These are phyloP conservation scores for Starmerella vaccinii DNA, from an alignment of 805 yeast species.

Conservation along the genomic window DNA sequence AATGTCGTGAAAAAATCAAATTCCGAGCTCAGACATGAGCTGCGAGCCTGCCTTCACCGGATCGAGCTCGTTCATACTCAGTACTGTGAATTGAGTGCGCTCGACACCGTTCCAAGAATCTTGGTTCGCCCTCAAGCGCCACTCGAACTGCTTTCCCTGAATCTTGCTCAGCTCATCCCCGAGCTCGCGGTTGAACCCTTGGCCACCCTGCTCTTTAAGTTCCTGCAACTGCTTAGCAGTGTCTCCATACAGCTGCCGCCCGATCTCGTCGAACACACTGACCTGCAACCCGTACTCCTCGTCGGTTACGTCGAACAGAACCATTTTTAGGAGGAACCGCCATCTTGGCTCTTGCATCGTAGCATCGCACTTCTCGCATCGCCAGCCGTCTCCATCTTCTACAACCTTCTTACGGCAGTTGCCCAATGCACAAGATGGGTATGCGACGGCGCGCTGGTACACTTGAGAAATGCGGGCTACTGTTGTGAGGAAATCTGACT, in stretches of 20 bases:
- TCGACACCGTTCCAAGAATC: slow-evolving; percentile 74
- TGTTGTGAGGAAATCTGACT: slow-evolving; percentile 65
- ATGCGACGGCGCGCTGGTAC: slow-evolving; percentile 66
- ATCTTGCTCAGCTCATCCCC: slow-evolving; percentile 38
- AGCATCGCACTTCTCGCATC: slow-evolving; percentile 84
- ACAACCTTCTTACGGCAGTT: slow-evolving; percentile 77
- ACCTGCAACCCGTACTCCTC: slow-evolving; percentile 46
- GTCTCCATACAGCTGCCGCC: slow-evolving; percentile 52
- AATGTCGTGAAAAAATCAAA: too few relatives aligned
- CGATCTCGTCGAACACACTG: slow-evolving; percentile 79
- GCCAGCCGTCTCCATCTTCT: slow-evolving; percentile 65
- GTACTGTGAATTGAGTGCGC: slow-evolving; percentile 56
- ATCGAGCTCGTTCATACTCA: slow-evolving; percentile 32
- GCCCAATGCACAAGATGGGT: slow-evolving; percentile 76
- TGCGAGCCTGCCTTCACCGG: slow-evolving; percentile 9
- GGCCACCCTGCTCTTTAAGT: slow-evolving; percentile 22
- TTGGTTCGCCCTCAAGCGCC: slow-evolving; percentile 71
- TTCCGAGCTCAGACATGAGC: slow-evolving; percentile 20
- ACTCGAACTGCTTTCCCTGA: slow-evolving; percentile 58
- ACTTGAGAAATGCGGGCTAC: slow-evolving; percentile 67
- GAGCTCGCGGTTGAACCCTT: slow-evolving; percentile 34
- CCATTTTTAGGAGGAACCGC: slow-evolving; percentile 67
- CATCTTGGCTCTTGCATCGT: slow-evolving; percentile 59
- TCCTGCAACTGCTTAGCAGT: slow-evolving; percentile 50
- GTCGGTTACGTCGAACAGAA: slow-evolving; percentile 69